Evolutionary conservation across 768 basidiomycete genomes (phyloP), one percentile per base, ranked within the genome.

Genomic region (Butyriboletus loyo): DNA sequence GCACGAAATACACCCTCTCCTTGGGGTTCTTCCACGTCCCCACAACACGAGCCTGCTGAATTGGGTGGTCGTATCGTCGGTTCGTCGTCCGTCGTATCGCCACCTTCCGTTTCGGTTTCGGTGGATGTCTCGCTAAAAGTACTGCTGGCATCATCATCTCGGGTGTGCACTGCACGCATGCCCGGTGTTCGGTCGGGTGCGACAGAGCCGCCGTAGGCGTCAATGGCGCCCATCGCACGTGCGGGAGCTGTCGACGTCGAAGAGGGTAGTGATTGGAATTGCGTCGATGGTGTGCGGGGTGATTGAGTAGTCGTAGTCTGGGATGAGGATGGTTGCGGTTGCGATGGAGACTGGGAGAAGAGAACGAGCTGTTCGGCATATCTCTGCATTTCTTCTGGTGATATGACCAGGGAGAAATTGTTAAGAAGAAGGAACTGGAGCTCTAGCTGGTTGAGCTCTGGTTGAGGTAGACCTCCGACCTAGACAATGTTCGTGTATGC

Each of bases 341-440:
- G 65, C 10, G 74, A 63, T 48, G 73, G 67, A 28, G 76, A 67
- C 48, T 75, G 73, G 6, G 85, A 84, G 61, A 87, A 92, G 32
- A 83, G 69, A 47, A 96, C 77, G 47, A 99, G 82, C 58, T 94
- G 87, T 62, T 94, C 90, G 2, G 93, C 93, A 69, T 98, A 99
- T 48, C 84, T 81, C 69, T 97, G 92, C 89, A 98, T 93, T 71
- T 98, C 96, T 17, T 88, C 84, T 9, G 81, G 77, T 2, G 88
- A 84, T 62, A 99, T 91, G 61, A 89, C 87, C 47, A 99, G 80
- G 15, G 84, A 77, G 65, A 99, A 99, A 73, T 98, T 92, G 71
- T 98, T 99, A 8, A 98, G 80, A 7, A 98, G 86, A 6, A 98
- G 78, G 67, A 99, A 99, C 59, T 98, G 97, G 1, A 99, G 85